These are phyloP conservation scores for Suhomyces chickasaworum DNA, from an alignment of 1,139 yeast genomes.

Conservation along the genomic window DNA sequence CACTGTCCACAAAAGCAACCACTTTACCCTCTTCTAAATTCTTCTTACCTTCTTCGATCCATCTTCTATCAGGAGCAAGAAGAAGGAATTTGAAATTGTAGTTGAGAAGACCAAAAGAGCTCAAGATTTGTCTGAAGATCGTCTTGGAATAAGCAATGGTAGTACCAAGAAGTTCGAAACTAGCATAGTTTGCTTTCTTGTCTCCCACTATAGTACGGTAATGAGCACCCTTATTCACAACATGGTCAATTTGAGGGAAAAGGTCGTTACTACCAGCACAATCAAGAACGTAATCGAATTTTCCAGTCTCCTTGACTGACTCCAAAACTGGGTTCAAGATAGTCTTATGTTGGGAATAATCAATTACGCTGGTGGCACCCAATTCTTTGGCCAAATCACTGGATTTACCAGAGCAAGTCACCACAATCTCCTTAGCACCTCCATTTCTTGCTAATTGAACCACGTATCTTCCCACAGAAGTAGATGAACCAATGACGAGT, in stretches of 20 bases:
- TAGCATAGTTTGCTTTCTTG: slow-evolving; percentile 31
- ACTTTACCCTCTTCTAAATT: slow-evolving; percentile 46
- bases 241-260: slow-evolving; percentile 23
- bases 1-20: slow-evolving; percentile 54
- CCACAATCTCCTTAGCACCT: slow-evolving; percentile 49
- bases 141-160: neutral
- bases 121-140: slow-evolving; percentile 13
- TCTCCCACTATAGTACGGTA: slow-evolving; percentile 59
- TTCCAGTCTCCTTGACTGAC: slow-evolving; percentile 27
- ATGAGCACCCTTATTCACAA: slow-evolving; percentile 32
- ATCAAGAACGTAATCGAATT: slow-evolving; percentile 43
- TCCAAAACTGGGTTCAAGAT: slow-evolving; percentile 32
- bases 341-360: slow-evolving; percentile 43
- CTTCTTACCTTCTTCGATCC: slow-evolving; percentile 30
- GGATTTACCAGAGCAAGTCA: slow-evolving; percentile 40
- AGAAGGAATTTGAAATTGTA: slow-evolving; percentile 18
- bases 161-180: slow-evolving; percentile 9
- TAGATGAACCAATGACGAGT: slow-evolving; percentile 70
- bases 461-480: slow-evolving; percentile 67
- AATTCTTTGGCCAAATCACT: slow-evolving; percentile 40
- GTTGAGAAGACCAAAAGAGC: slow-evolving; percentile 19
- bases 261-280: slow-evolving; percentile 33
- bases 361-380: slow-evolving; percentile 57
- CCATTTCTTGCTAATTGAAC: slow-evolving; percentile 58
- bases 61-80: slow-evolving; percentile 19